These are phyloP conservation scores for Cladorrhinum sp. DNA, from an alignment of 2,329 filamentous ascomycete genomes.

Conservation along the genomic window DNA sequence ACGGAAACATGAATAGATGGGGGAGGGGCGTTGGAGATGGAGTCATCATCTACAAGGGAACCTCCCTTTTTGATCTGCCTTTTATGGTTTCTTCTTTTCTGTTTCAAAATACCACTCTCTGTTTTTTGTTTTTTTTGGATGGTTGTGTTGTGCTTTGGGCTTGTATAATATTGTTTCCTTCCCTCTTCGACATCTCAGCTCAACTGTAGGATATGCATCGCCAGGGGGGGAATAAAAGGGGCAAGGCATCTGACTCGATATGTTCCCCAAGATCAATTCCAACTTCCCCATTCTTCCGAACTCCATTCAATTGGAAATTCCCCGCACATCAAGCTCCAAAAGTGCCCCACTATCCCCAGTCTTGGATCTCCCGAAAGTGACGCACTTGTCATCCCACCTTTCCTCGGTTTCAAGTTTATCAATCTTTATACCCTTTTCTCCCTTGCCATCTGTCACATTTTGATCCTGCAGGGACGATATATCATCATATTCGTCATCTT, in stretches of 20 bases:
- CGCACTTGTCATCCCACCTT: background rate
- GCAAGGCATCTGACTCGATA: too few species aligned
- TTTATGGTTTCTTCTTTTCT: background rate
- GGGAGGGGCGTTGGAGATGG: background rate
- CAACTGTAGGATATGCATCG: background rate
- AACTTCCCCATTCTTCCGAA: background rate
- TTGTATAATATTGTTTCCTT: background rate
- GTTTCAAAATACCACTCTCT: conserved; percentile 3
- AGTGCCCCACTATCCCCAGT: background rate
- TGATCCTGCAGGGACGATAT: background rate
- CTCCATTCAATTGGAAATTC: background rate
- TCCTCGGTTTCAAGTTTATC: background rate
- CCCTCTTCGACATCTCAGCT: background rate
- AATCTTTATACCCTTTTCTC: background rate
- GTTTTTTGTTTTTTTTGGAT: too few species aligned
- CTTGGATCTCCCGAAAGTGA: background rate
- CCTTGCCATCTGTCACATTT: background rate
- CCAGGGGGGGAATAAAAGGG: too few species aligned
- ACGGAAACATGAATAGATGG: background rate
- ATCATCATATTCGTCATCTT: background rate
- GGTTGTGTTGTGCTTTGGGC: background rate
- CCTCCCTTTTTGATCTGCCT: background rate
- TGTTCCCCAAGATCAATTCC: too few species aligned
- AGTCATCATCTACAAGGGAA: background rate
- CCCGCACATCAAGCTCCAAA: background rate